A percentile compares a stretch with the other conserved stretches of the same genome.
phyloP scores from a whole-genome alignment of 2,329 filamentous ascomycete species.

The Hypoxylon sp. region DNA sequence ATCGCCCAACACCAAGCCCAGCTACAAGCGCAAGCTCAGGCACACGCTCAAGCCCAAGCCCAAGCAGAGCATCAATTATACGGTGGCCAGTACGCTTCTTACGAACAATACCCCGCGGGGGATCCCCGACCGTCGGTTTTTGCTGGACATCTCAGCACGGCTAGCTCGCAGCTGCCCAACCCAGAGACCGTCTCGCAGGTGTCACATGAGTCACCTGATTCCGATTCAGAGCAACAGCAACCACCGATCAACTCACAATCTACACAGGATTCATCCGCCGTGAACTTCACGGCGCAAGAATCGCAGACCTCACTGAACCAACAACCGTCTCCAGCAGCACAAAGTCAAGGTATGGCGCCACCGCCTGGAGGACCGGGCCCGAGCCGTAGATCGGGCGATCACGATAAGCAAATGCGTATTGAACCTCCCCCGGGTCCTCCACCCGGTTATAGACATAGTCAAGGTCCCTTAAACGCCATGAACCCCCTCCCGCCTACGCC shows the following conservation, averaged over 20 bases:
- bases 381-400: conserved; percentile 62
- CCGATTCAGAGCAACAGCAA: conserved; percentile 60
- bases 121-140: conserved; percentile 46
- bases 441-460: conserved; percentile 65
- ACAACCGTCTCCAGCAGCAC: conserved; percentile 43
- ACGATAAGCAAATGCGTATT: conserved; percentile 60
- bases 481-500: conserved; percentile 58
- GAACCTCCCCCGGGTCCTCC: conserved; percentile 61
- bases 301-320: conserved; percentile 40
- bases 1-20: conserved; percentile 49
- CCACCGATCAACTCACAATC: conserved; percentile 56
- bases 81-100: conserved; percentile 53
- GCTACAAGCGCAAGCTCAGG: conserved; percentile 36
- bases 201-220: conserved; percentile 69
- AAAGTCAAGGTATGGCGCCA: conserved; percentile 61
- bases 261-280: conserved; percentile 58
- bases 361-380: conserved; percentile 58
- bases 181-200: conserved; percentile 71
- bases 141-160: conserved; percentile 47
- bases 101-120: conserved; percentile 48
- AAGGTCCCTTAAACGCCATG: conserved; percentile 57
- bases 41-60: conserved; percentile 44
- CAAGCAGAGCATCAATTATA: conserved; percentile 52
- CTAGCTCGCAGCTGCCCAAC: conserved; percentile 59
- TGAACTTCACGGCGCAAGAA: conserved; percentile 51